These are phyloP conservation scores for Wickerhamomyces bisporus DNA, from an alignment of 805 yeast genomes.

Conservation along the genomic window DNA sequence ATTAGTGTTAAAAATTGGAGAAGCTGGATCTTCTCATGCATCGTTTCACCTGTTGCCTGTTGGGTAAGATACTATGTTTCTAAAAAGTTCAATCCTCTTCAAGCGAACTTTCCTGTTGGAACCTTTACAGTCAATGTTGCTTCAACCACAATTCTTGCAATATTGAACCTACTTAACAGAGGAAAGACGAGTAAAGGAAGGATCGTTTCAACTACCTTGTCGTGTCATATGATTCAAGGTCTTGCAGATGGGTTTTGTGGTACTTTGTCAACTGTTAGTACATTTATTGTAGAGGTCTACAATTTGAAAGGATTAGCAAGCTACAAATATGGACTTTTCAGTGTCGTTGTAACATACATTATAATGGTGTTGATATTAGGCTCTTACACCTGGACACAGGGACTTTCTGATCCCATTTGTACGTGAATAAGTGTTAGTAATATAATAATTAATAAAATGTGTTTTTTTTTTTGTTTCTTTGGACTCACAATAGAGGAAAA, in stretches of 20 bases:
- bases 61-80: slow-evolving; percentile 51
- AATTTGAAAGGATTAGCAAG: slow-evolving; percentile 31
- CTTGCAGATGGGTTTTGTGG: slow-evolving; percentile 68
- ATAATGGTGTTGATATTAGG: slow-evolving; percentile 61
- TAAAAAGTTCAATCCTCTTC: slow-evolving; percentile 38
- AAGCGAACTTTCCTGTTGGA: slow-evolving; percentile 48
- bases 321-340: slow-evolving; percentile 45
- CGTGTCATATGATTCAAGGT: slow-evolving; percentile 51
- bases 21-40: slow-evolving; percentile 60
- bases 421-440: background rate
- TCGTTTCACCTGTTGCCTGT: slow-evolving; percentile 73
- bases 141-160: slow-evolving; percentile 41
- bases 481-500: slow-evolving; percentile 5
- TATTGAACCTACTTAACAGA: slow-evolving; percentile 37
- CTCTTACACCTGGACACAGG: slow-evolving; percentile 63
- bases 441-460: background rate
- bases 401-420: slow-evolving; percentile 28
- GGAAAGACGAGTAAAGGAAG: slow-evolving; percentile 31
- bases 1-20: slow-evolving; percentile 41
- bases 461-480: background rate
- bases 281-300: slow-evolving; percentile 66
- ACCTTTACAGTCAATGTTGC: slow-evolving; percentile 45
- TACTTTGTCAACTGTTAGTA: slow-evolving; percentile 66
- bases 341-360: slow-evolving; percentile 44
- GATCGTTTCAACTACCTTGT: slow-evolving; percentile 28